Conservation (phyloP, 2,329 filamentous ascomycete species). For the Colletotrichum sp. region DNA sequence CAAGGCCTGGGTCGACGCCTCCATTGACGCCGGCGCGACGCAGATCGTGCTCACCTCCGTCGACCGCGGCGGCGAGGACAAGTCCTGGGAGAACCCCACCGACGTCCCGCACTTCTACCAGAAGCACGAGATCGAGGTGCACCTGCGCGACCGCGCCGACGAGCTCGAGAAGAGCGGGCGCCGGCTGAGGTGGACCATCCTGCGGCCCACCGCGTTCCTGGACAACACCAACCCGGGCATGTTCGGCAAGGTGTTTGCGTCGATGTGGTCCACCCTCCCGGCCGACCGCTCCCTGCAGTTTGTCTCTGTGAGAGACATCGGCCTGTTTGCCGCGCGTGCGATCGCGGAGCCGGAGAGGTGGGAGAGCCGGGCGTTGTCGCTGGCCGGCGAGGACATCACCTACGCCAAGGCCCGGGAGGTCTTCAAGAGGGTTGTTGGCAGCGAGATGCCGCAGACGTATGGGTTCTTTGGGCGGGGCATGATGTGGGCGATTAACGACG, state of each 20-base stretch:
- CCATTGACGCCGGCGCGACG: constrained; percentile 47
- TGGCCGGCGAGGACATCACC: constrained; percentile 22
- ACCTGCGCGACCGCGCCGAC: constrained; percentile 19
- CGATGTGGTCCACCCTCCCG: constrained; percentile 29
- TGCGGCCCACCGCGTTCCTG: constrained; percentile 31
- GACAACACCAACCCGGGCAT: constrained; percentile 30
- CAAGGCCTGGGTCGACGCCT: constrained; percentile 27
- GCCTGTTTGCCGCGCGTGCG: constrained; percentile 23
- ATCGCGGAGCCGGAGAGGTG: constrained; percentile 19
- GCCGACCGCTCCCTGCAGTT: constrained; percentile 27
- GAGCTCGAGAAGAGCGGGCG: background rate
- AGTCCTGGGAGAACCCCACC: constrained; percentile 26
- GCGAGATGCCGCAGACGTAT: constrained; percentile 18
- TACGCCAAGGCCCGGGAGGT: constrained; percentile 13
- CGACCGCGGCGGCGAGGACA: constrained; percentile 28
- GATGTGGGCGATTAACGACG: constrained; percentile 21
- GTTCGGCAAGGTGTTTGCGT: constrained; percentile 31
- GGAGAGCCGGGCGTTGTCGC: constrained; percentile 16
- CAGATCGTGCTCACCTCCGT: constrained; percentile 36
- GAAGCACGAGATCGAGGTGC: constrained; percentile 23
- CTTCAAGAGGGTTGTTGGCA: constrained; percentile 10
- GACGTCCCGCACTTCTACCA: constrained; percentile 26
- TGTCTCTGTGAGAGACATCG: constrained; percentile 30
- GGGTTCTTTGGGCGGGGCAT: constrained; percentile 12
- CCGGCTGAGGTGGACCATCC: constrained; percentile 25